Conservation (phyloP, 140 eudicot species). For the Ambrosia hybrid region DNA sequence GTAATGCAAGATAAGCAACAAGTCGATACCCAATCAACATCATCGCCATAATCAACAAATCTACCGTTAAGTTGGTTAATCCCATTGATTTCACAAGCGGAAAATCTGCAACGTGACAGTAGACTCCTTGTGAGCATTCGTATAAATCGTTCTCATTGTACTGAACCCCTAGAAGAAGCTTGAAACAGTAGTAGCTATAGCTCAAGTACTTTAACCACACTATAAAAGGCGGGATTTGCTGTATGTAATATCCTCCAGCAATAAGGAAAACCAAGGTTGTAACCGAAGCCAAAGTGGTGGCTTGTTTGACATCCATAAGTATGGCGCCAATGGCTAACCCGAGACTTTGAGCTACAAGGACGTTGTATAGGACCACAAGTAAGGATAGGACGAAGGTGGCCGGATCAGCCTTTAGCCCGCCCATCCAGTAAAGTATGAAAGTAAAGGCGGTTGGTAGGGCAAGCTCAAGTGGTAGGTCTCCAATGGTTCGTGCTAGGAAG, state of each 20-base stretch:
- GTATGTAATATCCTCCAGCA: conserved; percentile 36
- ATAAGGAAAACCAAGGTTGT: conserved; percentile 89
- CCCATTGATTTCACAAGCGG: conserved; percentile 81
- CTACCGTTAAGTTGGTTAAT: conserved; percentile 53
- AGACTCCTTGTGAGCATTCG: too few relatives aligned
- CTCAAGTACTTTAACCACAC: conserved; percentile 91
- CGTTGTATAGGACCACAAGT: conserved; percentile 83
- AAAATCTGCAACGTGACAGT: background rate
- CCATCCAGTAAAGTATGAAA: conserved; percentile 96
- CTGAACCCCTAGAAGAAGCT: conserved; percentile 58
- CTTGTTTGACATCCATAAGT: conserved; percentile 95
- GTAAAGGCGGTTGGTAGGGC: conserved; percentile 93
- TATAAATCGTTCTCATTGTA: too few relatives aligned
- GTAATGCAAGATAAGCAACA: conserved; percentile 84
- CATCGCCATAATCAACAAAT: conserved; percentile 61
- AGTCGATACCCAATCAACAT: conserved; percentile 88
- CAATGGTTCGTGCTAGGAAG: conserved; percentile 85
- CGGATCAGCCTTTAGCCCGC: conserved; percentile 85
- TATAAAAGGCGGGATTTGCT: conserved; percentile 87
- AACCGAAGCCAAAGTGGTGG: conserved; percentile 90
- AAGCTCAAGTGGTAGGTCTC: conserved; percentile 90
- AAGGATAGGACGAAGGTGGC: conserved; percentile 75
- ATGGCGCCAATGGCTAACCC: conserved; percentile 92
- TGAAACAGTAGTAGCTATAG: conserved; percentile 93
- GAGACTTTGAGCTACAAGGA: conserved; percentile 91